Conservation (phyloP, 495 filamentous ascomycete species). For the Margaritispora aquatica region DNA sequence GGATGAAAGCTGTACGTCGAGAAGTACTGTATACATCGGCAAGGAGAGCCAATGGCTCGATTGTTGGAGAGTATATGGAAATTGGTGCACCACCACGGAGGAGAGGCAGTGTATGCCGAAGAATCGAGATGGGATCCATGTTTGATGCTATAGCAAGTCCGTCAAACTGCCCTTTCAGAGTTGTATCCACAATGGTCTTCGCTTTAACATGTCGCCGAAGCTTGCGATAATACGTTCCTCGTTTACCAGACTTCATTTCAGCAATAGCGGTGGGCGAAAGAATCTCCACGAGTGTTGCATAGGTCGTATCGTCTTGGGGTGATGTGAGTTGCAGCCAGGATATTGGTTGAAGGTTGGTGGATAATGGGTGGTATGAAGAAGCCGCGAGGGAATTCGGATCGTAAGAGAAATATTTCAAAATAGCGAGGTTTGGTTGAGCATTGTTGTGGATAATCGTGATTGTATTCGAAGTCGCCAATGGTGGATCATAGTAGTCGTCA, state of each 20-base stretch:
- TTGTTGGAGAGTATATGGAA: slow-evolving; percentile 71
- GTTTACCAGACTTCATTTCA: slow-evolving; percentile 66
- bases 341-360: slow-evolving; percentile 71
- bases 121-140: slow-evolving; percentile 72
- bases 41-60: slow-evolving; percentile 69
- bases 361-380: slow-evolving; percentile 58
- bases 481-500: slow-evolving; percentile 5
- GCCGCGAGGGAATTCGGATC: slow-evolving; percentile 44
- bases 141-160: slow-evolving; percentile 73
- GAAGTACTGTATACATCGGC: slow-evolving; percentile 75
- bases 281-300: slow-evolving; percentile 49
- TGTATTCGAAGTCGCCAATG: slow-evolving; percentile 51
- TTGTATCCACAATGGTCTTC: slow-evolving; percentile 60
- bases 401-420: slow-evolving; percentile 83
- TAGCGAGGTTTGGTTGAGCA: slow-evolving; percentile 78
- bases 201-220: slow-evolving; percentile 69
- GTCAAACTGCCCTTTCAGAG: slow-evolving; percentile 70
- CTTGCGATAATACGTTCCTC: slow-evolving; percentile 79
- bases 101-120: slow-evolving; percentile 67
- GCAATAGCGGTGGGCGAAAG: slow-evolving; percentile 49
- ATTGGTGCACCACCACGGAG: slow-evolving; percentile 77
- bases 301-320: slow-evolving; percentile 64
- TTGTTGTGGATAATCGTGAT: slow-evolving; percentile 85
- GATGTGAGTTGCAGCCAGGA: slow-evolving; percentile 86
- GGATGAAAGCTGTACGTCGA: slow-evolving; percentile 66